These are phyloP conservation scores for Torulaspora pretoriensis DNA, from an alignment of 1,139 yeast genomes.

Conservation along the genomic window DNA sequence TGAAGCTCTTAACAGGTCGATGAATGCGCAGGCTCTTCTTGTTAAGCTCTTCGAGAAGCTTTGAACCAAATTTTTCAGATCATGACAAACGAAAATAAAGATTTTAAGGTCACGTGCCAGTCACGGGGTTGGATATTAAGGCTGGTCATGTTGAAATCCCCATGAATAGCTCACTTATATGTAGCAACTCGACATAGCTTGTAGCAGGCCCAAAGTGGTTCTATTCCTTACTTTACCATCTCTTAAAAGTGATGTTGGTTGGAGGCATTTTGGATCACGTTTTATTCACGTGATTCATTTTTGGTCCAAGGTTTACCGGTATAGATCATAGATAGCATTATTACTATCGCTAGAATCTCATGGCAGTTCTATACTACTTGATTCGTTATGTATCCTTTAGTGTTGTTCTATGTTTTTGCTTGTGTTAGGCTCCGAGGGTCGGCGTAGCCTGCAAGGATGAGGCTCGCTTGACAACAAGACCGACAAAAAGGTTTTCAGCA, in stretches of 20 bases:
- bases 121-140: not conserved
- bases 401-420: not conserved
- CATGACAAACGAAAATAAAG: not conserved
- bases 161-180: no score
- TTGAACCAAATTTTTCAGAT: constrained; percentile 1
- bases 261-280: not conserved
- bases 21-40: not conserved
- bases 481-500: not conserved
- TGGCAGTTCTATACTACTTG: not conserved
- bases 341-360: not conserved
- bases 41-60: constrained; percentile 1
- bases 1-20: not conserved
- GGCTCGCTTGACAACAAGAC: not conserved
- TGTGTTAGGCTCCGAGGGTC: constrained; percentile 5
- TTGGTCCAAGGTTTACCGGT: not conserved
- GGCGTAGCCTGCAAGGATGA: not conserved
- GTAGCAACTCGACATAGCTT: no score
- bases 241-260: no score
- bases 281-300: not conserved
- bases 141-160: not conserved
- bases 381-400: not conserved
- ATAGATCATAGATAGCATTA: not conserved
- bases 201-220: no score
- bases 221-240: no score
- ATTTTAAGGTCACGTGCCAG: not conserved